phyloP scores from a whole-genome alignment of 768 basidiomycete species.

The Xerocomellus dryophilus region DNA sequence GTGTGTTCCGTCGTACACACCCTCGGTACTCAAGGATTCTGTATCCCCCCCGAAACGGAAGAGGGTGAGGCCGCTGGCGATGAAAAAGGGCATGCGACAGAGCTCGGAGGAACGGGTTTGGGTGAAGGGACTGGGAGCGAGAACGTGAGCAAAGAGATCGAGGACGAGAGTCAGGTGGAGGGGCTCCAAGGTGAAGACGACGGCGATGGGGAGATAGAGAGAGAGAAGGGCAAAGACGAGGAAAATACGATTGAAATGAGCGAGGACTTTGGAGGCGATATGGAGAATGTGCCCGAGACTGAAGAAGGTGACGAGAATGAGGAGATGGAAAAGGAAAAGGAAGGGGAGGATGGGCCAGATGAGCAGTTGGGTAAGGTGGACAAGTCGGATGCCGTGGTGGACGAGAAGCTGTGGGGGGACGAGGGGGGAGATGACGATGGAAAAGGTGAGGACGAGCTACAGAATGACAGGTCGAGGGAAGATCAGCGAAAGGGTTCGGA shows the following conservation, averaged over 20 bases:
- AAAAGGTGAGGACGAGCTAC: slow-evolving; percentile 48
- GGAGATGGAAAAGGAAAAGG: slow-evolving; percentile 50
- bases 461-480: slow-evolving; percentile 57
- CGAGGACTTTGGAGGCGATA: slow-evolving; percentile 81
- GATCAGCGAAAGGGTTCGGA: slow-evolving; percentile 53
- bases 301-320: slow-evolving; percentile 42
- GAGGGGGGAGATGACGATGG: slow-evolving; percentile 58
- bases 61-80: slow-evolving; percentile 47
- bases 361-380: slow-evolving; percentile 84
- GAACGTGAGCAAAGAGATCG: slow-evolving; percentile 91
- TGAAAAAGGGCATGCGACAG: slow-evolving; percentile 37
- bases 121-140: slow-evolving; percentile 84
- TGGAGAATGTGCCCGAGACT: slow-evolving; percentile 76
- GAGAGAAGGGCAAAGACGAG: slow-evolving; percentile 50
- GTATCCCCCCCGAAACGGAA: slow-evolving; percentile 80
- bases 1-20: slow-evolving; percentile 70
- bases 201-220: slow-evolving; percentile 22
- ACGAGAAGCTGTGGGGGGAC: slow-evolving; percentile 97
- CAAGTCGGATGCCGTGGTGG: slow-evolving; percentile 75
- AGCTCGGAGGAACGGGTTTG: slow-evolving; percentile 75
- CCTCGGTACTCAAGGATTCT: slow-evolving; percentile 86
- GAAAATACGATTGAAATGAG: slow-evolving; percentile 88
- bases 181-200: slow-evolving; percentile 74
- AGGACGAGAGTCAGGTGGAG: slow-evolving; percentile 96
- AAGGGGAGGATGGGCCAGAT: slow-evolving; percentile 60